Evolutionary conservation across 2,329 filamentous ascomycete species (phyloP).

Genomic region (Fusarium sterilihyphosum): DNA sequence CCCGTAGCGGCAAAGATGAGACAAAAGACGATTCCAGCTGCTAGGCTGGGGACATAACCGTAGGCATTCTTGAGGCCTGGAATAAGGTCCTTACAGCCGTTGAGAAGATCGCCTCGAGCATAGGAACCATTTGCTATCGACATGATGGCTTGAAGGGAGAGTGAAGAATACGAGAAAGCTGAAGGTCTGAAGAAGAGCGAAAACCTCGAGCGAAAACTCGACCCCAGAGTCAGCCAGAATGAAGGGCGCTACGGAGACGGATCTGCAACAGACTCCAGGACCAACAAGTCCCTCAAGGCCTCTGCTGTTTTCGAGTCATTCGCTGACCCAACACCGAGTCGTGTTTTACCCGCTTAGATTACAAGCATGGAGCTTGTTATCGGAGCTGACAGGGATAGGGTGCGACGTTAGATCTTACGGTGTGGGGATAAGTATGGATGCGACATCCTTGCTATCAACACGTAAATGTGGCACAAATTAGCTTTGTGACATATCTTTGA

Average conservation of each 20-base stretch:
- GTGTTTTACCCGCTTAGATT: not conserved
- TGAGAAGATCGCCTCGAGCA: conserved; percentile 34
- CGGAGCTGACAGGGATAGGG: not conserved
- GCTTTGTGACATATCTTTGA: not conserved
- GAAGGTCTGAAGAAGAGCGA: not conserved
- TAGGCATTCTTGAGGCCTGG: conserved; percentile 33
- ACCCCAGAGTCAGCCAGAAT: not conserved
- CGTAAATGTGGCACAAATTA: not conserved
- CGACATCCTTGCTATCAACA: not conserved
- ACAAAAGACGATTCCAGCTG: conserved; percentile 32
- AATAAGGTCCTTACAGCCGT: conserved; percentile 28
- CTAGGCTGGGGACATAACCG: conserved; percentile 34
- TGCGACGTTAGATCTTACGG: conserved; percentile 17
- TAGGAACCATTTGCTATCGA: conserved; percentile 24
- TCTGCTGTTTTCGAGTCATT: not conserved
- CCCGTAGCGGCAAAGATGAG: conserved; percentile 25
- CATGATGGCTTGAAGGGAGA: not conserved
- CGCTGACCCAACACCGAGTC: not conserved
- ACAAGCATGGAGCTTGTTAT: not conserved
- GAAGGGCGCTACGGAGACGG: not conserved
- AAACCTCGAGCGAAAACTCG: not conserved
- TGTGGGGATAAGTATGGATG: not conserved
- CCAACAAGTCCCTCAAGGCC: conserved; percentile 6
- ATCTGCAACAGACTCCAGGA: not conserved
- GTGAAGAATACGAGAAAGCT: not conserved